Conservation (phyloP, 345 rosid genomes). For the Physaria fendleri region DNA sequence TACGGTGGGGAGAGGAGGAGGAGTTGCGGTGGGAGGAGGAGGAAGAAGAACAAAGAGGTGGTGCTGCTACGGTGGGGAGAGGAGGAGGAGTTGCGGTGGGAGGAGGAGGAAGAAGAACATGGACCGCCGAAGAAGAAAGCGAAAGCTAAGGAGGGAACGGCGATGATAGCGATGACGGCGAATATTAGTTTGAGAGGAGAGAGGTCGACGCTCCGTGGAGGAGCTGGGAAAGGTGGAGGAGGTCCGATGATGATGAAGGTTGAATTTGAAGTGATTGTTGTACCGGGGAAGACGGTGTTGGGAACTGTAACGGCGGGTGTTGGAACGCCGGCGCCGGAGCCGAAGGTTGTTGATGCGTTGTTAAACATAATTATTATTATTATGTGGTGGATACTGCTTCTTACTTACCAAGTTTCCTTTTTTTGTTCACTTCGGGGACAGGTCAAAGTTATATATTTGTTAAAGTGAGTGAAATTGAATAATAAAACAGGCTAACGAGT, state of each 20-base stretch:
- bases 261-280: constrained; percentile 13
- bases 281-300: constrained; percentile 16
- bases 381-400: constrained; percentile 20
- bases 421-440: background rate
- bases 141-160: constrained; percentile 64
- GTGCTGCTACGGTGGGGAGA: background rate
- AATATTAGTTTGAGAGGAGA: constrained; percentile 64
- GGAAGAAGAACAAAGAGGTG: constrained; percentile 42
- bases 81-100: constrained; percentile 19
- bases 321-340: constrained; percentile 11
- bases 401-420: constrained; percentile 2
- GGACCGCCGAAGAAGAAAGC: constrained; percentile 51
- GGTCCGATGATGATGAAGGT: constrained; percentile 31
- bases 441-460: constrained; percentile 11
- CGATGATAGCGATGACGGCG: constrained; percentile 58
- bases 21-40: constrained; percentile 19
- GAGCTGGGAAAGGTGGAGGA: constrained; percentile 51
- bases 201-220: constrained; percentile 49
- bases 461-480: background rate
- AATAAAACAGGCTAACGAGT: background rate
- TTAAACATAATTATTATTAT: constrained; percentile 20
- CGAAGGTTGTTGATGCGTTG: constrained; percentile 5
- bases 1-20: background rate
- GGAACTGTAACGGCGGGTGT: constrained; percentile 11
- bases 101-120: constrained; percentile 44